Evolutionary conservation across 768 basidiomycete species (phyloP), one percentile per base, ranked within the genome.

Genomic region (Lactarius indigo): DNA sequence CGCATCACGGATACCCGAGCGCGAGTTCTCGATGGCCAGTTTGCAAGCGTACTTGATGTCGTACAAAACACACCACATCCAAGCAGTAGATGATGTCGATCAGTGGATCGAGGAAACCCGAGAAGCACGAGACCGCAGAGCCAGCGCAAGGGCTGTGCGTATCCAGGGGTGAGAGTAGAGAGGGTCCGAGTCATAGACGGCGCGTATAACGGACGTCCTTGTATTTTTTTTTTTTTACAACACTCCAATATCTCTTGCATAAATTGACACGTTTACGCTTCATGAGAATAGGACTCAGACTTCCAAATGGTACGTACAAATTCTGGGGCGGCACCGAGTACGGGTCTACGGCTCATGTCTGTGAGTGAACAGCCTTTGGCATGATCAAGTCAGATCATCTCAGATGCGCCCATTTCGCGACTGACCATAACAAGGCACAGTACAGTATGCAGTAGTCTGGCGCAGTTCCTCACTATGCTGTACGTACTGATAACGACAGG

Each of bases 21-120:
- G 79, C 28, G 75, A 75, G 61, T 73, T 79, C 50, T 77, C 79
- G 55, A 79, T 82, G 74, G 79, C 82, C 10, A 75, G 75, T 54
- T 73, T 84, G 13, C 82, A 83, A 70, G 84, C 87, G 4, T 90
- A 85, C 73, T 74, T 92, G 66, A 89, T 92, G 87, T 75, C 78
- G 23, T 84, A 88, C 78, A 90, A 91, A 75, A 79, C 77, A 6
- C 75, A 82, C 5, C 89, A 90, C 0, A 74, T 77, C 66, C 82
- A 81, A 15, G 90, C 89, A 9, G 81, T 86, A 17, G 74, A 75
- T 26, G 79, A 80, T 3, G 74, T 80, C 8, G 72, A 71, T 13
- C 75, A 64, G 9, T 89, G 87, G 85, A 79, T 87, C 12, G 80
- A 81, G 64, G 79, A 79, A 70, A 82, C 85, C 67, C 70, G 73